Percentiles rank a stretch among this genome's conserved stretches.
phyloP scores from a whole-genome alignment of 2,329 filamentous ascomycete genomes.

The Dryadomyces quercivorus region DNA sequence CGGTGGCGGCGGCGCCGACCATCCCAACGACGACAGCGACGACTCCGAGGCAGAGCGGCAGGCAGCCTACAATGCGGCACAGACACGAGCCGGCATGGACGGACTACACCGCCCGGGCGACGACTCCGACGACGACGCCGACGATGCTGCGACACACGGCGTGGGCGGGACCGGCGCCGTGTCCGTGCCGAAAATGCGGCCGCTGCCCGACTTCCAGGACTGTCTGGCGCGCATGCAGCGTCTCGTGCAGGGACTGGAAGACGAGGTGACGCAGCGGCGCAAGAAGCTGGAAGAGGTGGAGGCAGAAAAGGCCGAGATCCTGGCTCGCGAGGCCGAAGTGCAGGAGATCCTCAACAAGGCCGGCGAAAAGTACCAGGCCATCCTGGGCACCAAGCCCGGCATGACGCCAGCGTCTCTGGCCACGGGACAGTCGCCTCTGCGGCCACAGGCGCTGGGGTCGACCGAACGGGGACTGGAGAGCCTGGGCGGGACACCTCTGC shows the following conservation, averaged over 20 bases:
- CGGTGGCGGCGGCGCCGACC: slow-evolving; percentile 50
- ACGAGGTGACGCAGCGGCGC: slow-evolving; percentile 46
- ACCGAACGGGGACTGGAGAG: slow-evolving; percentile 30
- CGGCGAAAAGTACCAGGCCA: slow-evolving; percentile 48
- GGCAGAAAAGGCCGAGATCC: slow-evolving; percentile 55
- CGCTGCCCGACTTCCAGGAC: slow-evolving; percentile 60
- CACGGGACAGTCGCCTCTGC: slow-evolving; percentile 18
- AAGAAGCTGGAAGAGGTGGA: slow-evolving; percentile 53
- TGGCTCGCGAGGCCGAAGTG: slow-evolving; percentile 62
- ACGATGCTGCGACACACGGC: slow-evolving; percentile 11
- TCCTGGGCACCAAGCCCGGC: slow-evolving; percentile 19
- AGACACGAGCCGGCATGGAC: slow-evolving; percentile 80
- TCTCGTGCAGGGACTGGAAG: slow-evolving; percentile 51
- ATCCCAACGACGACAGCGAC: slow-evolving; percentile 49
- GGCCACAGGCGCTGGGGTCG: slow-evolving; percentile 15
- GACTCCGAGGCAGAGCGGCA: slow-evolving; percentile 60
- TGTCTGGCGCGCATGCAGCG: slow-evolving; percentile 52
- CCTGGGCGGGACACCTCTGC: slow-evolving; percentile 30
- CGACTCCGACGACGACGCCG: slow-evolving; percentile 14
- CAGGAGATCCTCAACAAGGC: slow-evolving; percentile 72
- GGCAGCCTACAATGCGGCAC: slow-evolving; percentile 76
- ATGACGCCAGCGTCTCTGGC: slow-evolving; percentile 15
- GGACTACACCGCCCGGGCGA: slow-evolving; percentile 39
- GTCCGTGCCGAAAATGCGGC: slow-evolving; percentile 54
- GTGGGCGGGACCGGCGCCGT: slow-evolving; percentile 13